Conservation (phyloP, 306 rosid species). For the Inga leiocalycina region DNA sequence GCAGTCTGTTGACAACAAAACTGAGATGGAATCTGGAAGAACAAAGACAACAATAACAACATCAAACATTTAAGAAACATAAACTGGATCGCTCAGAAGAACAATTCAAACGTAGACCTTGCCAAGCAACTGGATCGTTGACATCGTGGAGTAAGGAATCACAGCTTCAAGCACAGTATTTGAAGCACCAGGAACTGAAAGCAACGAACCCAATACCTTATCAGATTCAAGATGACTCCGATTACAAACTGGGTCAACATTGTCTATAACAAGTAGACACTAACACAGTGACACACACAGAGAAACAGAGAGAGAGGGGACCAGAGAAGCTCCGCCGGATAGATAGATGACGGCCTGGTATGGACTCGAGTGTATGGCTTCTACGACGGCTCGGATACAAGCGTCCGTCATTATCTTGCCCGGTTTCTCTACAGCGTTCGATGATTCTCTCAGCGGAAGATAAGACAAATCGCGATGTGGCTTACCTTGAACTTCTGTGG, state of each 20-base stretch:
- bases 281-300: background rate
- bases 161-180: slow-evolving; percentile 77
- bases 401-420: slow-evolving; percentile 48
- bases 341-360: slow-evolving; percentile 72
- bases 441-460: background rate
- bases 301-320: slow-evolving; percentile 21
- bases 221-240: background rate
- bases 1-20: slow-evolving; percentile 69
- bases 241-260: background rate
- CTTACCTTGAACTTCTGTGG: background rate
- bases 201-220: slow-evolving; percentile 66
- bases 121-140: slow-evolving; percentile 73
- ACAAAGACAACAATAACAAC: slow-evolving; percentile 20
- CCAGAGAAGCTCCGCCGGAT: slow-evolving; percentile 90
- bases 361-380: slow-evolving; percentile 70
- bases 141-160: slow-evolving; percentile 80
- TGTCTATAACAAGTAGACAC: background rate
- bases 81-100: background rate
- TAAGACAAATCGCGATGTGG: background rate
- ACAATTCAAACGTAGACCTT: slow-evolving; percentile 45
- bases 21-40: slow-evolving; percentile 66
- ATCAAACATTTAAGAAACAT: background rate
- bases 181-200: slow-evolving; percentile 85
- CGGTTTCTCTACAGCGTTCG: background rate
- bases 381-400: slow-evolving; percentile 53